These are phyloP conservation scores for Wallacemonas sp. DNA, from an alignment of 208 protist species.

Conservation along the genomic window DNA sequence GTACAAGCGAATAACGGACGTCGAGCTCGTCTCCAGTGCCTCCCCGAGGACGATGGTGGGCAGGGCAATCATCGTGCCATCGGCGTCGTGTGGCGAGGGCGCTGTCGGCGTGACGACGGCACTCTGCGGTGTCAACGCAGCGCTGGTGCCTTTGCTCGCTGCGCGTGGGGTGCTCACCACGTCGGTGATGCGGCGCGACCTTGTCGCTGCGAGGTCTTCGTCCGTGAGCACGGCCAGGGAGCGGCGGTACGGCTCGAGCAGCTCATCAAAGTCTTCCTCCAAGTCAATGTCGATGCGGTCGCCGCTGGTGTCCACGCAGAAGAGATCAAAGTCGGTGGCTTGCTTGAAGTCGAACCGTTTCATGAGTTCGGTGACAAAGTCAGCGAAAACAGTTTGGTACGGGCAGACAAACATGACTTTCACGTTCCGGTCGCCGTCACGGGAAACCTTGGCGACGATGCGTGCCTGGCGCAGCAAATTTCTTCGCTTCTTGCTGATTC, in stretches of 20 bases:
- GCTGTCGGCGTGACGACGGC: neutral
- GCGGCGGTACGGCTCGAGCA: constrained; percentile 34
- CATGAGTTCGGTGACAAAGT: constrained; percentile 59
- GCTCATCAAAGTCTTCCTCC: constrained; percentile 52
- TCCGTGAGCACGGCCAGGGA: constrained; percentile 6
- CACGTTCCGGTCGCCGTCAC: constrained; percentile 75
- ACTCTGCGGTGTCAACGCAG: neutral
- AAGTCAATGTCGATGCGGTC: constrained; percentile 84
- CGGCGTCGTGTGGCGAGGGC: neutral
- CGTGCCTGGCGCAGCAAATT: constrained; percentile 1
- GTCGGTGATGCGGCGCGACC: neutral
- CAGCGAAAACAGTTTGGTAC: constrained; percentile 33
- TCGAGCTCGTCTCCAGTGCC: constrained; percentile 33
- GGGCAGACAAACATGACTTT: constrained; percentile 52
- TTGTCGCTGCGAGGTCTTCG: neutral
- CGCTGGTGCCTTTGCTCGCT: neutral
- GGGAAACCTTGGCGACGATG: constrained; percentile 66
- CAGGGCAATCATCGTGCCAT: neutral
- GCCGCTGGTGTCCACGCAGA: constrained; percentile 59
- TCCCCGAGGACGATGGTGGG: neutral
- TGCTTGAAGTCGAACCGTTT: constrained; percentile 60
- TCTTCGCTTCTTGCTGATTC: neutral
- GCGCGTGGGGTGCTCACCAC: neutral
- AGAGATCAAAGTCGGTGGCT: constrained; percentile 76
- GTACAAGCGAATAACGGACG: constrained; percentile 70